phyloP scores from a whole-genome alignment of 2,329 filamentous ascomycete species.

The Pseudocercospora cruenta region DNA sequence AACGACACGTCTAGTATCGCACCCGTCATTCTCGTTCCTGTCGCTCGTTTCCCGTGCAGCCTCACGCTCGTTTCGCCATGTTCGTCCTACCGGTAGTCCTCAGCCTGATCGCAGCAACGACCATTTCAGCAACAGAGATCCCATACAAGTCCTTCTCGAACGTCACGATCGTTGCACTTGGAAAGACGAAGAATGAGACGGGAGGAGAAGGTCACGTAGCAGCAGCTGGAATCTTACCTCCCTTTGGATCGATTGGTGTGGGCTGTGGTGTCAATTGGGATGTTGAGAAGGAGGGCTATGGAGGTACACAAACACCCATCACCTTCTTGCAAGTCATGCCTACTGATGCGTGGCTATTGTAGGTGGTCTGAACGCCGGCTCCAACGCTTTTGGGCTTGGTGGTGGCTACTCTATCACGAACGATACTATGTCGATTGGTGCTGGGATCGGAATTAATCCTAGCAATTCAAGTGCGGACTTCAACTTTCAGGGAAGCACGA shows the following conservation, averaged over 20 bases:
- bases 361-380: conserved; percentile 27
- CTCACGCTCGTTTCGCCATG: background rate
- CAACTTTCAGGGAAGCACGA: conserved; percentile 19
- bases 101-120: background rate
- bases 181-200: conserved; percentile 20
- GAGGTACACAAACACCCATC: conserved; percentile 15
- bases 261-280: conserved; percentile 29
- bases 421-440: conserved; percentile 19
- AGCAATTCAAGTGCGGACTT: conserved; percentile 21
- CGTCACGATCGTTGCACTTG: conserved; percentile 16
- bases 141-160: conserved; percentile 7
- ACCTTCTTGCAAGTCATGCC: too few species aligned
- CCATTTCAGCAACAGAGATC: background rate
- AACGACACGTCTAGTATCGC: too few species aligned
- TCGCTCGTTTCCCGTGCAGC: background rate
- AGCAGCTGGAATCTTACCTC: conserved; percentile 17
- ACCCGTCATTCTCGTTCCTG: background rate
- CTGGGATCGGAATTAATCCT: conserved; percentile 25
- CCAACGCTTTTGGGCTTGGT: conserved; percentile 25
- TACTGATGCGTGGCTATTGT: background rate
- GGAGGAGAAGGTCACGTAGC: conserved; percentile 24
- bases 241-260: conserved; percentile 23
- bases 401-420: conserved; percentile 26
- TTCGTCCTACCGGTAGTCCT: background rate
- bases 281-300: conserved; percentile 15